Conservation (phyloP, 805 yeast species). For the Suhomyces prunicola region DNA sequence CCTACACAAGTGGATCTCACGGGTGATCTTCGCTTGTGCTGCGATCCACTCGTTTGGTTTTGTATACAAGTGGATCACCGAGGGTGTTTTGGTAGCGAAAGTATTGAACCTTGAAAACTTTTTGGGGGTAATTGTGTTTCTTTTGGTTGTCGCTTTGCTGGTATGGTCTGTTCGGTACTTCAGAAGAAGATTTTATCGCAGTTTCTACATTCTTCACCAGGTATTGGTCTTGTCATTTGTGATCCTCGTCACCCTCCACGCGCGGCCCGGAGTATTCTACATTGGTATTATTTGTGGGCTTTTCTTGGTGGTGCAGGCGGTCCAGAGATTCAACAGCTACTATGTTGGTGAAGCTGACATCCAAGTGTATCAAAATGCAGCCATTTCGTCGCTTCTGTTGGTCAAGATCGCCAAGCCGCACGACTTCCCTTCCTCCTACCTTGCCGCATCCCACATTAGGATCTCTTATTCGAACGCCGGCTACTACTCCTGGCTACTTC, state of each 20-base stretch:
- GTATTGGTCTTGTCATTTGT: constrained; percentile 46
- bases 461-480: constrained; percentile 8
- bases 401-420: constrained; percentile 19
- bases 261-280: constrained; percentile 62
- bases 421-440: constrained; percentile 20
- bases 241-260: constrained; percentile 52
- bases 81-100: constrained; percentile 31
- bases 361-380: constrained; percentile 11
- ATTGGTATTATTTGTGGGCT: constrained; percentile 20
- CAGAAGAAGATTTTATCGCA: constrained; percentile 47
- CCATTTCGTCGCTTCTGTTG: constrained; percentile 17
- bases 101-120: constrained; percentile 41
- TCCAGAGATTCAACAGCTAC: constrained; percentile 24
- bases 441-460: constrained; percentile 62
- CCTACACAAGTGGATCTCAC: constrained; percentile 70
- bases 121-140: constrained; percentile 48
- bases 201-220: constrained; percentile 59
- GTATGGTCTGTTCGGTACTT: constrained; percentile 47
- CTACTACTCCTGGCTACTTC: constrained; percentile 36
- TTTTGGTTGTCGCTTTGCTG: constrained; percentile 33
- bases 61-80: constrained; percentile 44
- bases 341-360: constrained; percentile 11
- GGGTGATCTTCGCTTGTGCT: constrained; percentile 47
- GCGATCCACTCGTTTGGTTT: constrained; percentile 54
- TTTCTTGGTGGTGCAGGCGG: constrained; percentile 35